Evolutionary conservation across 2,329 filamentous ascomycete species (phyloP).

Genomic region (Raffaelea ambrosiae): DNA sequence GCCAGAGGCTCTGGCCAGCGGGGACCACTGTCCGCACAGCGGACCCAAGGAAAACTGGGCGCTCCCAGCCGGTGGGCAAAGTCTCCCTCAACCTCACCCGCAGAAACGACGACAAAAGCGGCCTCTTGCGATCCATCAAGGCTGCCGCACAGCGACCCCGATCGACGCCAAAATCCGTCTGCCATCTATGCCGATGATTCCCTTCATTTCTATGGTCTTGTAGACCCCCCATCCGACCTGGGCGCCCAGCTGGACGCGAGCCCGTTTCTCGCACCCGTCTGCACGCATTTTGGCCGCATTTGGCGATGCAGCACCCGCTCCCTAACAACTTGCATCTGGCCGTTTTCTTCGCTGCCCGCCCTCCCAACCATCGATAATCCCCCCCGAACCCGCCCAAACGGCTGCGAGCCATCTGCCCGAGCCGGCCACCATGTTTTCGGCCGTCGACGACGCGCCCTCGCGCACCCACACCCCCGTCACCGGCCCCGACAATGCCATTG

Average conservation of each 20-base stretch:
- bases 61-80: constrained; percentile 7
- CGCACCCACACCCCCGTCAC: constrained; percentile 40
- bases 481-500: constrained; percentile 30
- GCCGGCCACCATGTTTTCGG: constrained; percentile 43
- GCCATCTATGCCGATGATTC: constrained; percentile 46
- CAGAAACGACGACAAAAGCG: constrained; percentile 27
- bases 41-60: constrained; percentile 11
- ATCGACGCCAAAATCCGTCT: constrained; percentile 27
- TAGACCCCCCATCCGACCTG: constrained; percentile 36
- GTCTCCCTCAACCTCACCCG: constrained; percentile 15
- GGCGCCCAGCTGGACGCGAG: constrained; percentile 40
- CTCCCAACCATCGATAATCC: constrained; percentile 6
- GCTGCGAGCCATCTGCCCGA: constrained; percentile 14
- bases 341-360: constrained; percentile 44
- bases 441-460: constrained; percentile 50
- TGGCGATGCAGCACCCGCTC: constrained; percentile 11
- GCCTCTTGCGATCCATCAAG: constrained; percentile 42
- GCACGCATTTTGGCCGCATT: constrained; percentile 4
- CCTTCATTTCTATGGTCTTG: constrained; percentile 40
- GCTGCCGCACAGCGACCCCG: constrained; percentile 32
- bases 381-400: neutral
- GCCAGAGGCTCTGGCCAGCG: neutral
- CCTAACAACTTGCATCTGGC: constrained; percentile 13
- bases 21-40: neutral
- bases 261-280: constrained; percentile 36